Evolutionary conservation across 169 alveolate genomes (phyloP), one percentile per base, ranked within the genome.

Genomic region (Eimeria nieschulzi): DNA sequence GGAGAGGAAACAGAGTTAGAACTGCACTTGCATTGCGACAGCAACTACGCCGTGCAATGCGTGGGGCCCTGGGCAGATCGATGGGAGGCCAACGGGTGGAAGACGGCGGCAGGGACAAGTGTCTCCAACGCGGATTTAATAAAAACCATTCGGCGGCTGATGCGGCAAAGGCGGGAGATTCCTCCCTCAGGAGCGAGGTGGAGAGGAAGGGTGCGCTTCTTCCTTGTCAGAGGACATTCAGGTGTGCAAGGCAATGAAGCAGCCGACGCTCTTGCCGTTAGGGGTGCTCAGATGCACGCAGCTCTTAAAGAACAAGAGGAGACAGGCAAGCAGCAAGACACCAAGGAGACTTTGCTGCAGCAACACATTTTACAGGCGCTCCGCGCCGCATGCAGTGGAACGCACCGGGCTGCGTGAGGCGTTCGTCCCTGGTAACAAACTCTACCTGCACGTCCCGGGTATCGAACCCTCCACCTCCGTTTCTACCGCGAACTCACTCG

Each of bases 41-140:
- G 82, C 59, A 12, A 10, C 54, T 72, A 72, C 23, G 82, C 82
- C 54, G 59, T 72, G 26, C 23, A 72, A 19, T 72, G 82, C 23
- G 51, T 72, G 82, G 82, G 82, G 55, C 82, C 59, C 0, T 72
- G 82, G 82, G 59, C 33, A 10, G 59, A n/a, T 9, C 82, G 82
- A 51, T 72, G 82, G 82, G n/a, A 26, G 21, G 59, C 9, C 19
- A 72, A 72, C 26, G 59, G 59, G 25, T 72, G 82, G 82, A 39
- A 5, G 17, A 26, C 59, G 23, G 55, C 82, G 23, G 10, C 82
- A 5, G 82, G 82, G 82, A 39, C 19, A 26, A n/a, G 21, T 26
- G 82, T 39, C 7, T 25, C 23, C 21, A 72, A 72, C 39, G 59
- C 82, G 17, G 82, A 72, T n/a, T 72, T 72, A 26, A n/a, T 72